A percentile compares a stretch with the other conserved stretches of the same genome.
phyloP scores from a whole-genome alignment of 2,329 filamentous ascomycete genomes.

The Sordariomycetes sp. region DNA sequence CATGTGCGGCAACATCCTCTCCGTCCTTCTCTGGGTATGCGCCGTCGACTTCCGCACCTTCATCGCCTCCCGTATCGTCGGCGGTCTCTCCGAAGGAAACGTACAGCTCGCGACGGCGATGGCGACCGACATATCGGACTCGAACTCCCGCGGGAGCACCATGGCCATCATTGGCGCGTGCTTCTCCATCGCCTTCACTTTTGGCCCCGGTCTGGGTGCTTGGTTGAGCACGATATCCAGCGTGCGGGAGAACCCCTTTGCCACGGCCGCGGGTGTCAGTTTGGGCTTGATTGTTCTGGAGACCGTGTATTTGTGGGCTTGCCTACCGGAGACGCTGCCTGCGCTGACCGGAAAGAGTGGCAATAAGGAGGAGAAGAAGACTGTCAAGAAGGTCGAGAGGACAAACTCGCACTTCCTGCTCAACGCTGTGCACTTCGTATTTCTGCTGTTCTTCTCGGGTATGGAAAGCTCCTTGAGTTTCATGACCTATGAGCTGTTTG shows the following conservation, averaged over 20 bases:
- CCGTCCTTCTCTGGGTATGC: slow-evolving; percentile 87
- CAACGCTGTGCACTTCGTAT: slow-evolving; percentile 79
- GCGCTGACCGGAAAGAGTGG: slow-evolving; percentile 30
- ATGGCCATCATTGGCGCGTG: slow-evolving; percentile 96
- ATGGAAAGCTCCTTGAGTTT: slow-evolving; percentile 98
- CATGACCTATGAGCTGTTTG: slow-evolving; percentile 92
- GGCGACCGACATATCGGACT: slow-evolving; percentile 89
- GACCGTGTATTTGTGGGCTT: slow-evolving; percentile 77
- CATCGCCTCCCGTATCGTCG: slow-evolving; percentile 83
- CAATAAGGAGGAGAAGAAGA: slow-evolving; percentile 14
- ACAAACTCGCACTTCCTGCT: slow-evolving; percentile 80
- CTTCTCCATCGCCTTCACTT: slow-evolving; percentile 95
- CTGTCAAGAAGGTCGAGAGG: slow-evolving; percentile 29
- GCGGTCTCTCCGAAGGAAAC: slow-evolving; percentile 91
- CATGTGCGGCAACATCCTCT: slow-evolving; percentile 89
- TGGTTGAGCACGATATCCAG: slow-evolving; percentile 69
- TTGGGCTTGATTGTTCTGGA: slow-evolving; percentile 77
- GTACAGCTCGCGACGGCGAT: slow-evolving; percentile 95
- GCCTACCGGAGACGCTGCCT: slow-evolving; percentile 80
- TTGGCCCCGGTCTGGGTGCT: slow-evolving; percentile 86
- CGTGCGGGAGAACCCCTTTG: slow-evolving; percentile 86
- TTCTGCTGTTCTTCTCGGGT: slow-evolving; percentile 93
- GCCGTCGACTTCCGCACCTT: slow-evolving; percentile 95
- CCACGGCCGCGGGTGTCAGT: slow-evolving; percentile 81
- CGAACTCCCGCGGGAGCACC: slow-evolving; percentile 73